phyloP scores from a whole-genome alignment of 139 green algal species.

The Asterochloris erici region DNA sequence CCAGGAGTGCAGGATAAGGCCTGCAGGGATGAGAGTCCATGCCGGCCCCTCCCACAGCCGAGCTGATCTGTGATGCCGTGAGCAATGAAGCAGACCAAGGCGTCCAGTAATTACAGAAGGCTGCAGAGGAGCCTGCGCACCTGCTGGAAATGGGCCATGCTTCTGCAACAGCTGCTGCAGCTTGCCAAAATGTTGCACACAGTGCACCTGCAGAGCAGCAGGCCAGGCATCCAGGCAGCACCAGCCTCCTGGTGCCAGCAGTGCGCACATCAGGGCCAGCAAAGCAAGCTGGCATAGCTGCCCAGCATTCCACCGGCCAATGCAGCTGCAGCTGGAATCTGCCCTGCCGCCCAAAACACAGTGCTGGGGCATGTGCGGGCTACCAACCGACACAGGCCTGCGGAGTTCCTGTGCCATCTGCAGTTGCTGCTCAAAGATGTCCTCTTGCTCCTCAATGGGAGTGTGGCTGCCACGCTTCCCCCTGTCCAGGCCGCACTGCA shows the following conservation, averaged over 20 bases:
- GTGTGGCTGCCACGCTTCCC: neutral
- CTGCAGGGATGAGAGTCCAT: neutral
- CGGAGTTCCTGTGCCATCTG: slow-evolving; percentile 37
- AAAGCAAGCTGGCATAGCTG: neutral
- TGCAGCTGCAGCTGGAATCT: neutral
- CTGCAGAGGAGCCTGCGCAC: neutral
- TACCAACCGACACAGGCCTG: slow-evolving; percentile 34
- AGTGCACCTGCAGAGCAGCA: slow-evolving; percentile 39
- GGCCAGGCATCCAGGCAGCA: neutral
- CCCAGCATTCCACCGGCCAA: neutral
- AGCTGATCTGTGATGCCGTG: too few species aligned
- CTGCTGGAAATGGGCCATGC: slow-evolving; percentile 25
- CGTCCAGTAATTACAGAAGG: neutral
- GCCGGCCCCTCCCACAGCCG: neutral
- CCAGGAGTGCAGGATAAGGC: slow-evolving; percentile 48
- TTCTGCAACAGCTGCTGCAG: slow-evolving; percentile 46
- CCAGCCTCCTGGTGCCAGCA: neutral
- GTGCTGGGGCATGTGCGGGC: neutral
- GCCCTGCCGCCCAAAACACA: neutral
- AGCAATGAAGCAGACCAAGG: too few species aligned
- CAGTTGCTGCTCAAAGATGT: slow-evolving; percentile 41
- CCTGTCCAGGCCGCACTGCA: slow-evolving; percentile 25
- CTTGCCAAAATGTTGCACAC: slow-evolving; percentile 32
- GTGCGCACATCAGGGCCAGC: neutral
- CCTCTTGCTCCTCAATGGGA: slow-evolving; percentile 25